Evolutionary conservation across 1,284 basidiomycete genomes (phyloP).

Genomic region (Leccinum angustisporum): DNA sequence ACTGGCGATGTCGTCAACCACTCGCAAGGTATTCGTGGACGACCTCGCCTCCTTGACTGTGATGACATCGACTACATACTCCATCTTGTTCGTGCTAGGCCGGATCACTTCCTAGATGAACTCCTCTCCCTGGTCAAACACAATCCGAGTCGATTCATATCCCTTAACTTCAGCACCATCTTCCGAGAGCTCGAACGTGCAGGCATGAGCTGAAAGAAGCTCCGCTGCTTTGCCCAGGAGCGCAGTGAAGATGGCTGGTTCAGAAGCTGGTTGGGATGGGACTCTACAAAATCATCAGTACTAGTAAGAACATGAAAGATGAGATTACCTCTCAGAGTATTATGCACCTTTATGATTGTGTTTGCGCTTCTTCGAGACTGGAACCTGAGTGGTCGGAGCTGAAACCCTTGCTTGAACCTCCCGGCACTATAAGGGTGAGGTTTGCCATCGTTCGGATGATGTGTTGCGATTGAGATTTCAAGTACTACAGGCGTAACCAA

Average conservation of each 20-base stretch:
- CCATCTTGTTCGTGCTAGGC: not conserved
- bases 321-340: no score
- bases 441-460: no score
- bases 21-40: not conserved
- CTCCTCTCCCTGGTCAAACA: not conserved
- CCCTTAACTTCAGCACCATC: conserved; percentile 23
- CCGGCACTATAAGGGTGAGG: no score
- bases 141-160: conserved; percentile 14
- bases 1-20: not conserved
- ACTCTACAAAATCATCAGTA: no score
- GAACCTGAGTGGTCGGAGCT: no score
- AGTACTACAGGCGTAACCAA: no score
- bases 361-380: no score
- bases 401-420: no score
- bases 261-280: no score
- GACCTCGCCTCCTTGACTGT: not conserved
- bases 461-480: no score
- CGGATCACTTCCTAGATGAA: not conserved
- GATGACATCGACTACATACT: not conserved
- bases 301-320: no score
- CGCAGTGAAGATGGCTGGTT: not conserved
- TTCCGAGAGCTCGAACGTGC: conserved; percentile 29
- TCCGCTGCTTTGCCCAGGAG: not conserved
- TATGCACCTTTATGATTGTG: no score
- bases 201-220: not conserved